Percentiles rank a stretch among this genome's conserved stretches.
Conservation (phyloP, 345 rosid genomes). For the Eucalyptus pauciflora region DNA sequence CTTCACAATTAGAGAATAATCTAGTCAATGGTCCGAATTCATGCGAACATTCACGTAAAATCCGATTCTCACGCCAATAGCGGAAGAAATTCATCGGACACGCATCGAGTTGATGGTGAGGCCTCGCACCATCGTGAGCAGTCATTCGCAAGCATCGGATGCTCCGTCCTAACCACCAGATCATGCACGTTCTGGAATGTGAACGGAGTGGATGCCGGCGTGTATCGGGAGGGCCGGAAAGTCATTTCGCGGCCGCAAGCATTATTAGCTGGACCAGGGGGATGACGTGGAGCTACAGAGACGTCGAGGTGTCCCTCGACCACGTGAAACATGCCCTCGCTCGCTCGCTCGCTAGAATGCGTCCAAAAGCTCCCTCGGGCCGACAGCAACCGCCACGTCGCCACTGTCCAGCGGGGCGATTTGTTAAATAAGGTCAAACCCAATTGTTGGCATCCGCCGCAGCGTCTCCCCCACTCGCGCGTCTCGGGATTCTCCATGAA, state of each 20-base stretch:
- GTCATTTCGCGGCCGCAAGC: background rate
- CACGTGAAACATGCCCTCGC: slow-evolving; percentile 10
- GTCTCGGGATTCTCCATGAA: too few species aligned
- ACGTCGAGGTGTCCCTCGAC: background rate
- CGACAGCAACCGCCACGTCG: background rate
- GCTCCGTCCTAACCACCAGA: background rate
- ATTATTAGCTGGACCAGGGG: background rate
- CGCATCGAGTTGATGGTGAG: background rate
- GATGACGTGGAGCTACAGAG: background rate
- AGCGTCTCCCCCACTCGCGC: background rate
- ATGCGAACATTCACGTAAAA: background rate
- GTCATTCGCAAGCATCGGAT: background rate
- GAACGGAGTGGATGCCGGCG: too few species aligned
- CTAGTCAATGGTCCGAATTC: background rate
- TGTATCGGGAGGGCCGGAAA: rapidly evolving
- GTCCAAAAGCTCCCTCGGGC: background rate
- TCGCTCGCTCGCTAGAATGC: background rate
- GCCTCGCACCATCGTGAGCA: background rate
- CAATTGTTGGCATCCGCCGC: background rate
- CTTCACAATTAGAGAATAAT: too few species aligned
- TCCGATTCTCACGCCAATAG: background rate
- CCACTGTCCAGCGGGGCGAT: background rate
- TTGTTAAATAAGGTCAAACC: background rate
- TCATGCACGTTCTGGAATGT: background rate
- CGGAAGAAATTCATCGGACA: background rate